Evolutionary conservation across 345 rosid genomes (phyloP).

Genomic region (Eucalyptus pauciflora): DNA sequence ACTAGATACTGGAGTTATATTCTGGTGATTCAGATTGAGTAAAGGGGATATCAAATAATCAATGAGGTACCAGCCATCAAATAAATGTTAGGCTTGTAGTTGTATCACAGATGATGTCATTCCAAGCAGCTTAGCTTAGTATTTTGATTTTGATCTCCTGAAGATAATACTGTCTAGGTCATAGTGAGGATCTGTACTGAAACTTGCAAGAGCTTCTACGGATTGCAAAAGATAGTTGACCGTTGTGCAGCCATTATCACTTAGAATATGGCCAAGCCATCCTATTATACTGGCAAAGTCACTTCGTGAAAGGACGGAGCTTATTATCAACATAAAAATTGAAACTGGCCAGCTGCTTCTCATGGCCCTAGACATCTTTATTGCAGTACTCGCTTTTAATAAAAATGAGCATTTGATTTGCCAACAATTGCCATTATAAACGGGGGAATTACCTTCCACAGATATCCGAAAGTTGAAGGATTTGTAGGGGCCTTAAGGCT

Average conservation of each 20-base stretch:
- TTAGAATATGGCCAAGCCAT: neutral
- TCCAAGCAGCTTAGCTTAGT: neutral
- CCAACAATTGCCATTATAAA: neutral
- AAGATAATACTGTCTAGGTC: neutral
- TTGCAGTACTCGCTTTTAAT: neutral
- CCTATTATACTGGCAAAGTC: neutral
- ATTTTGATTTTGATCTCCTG: neutral
- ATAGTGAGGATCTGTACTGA: neutral
- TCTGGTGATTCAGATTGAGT: neutral
- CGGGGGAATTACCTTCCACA: neutral
- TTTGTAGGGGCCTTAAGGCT: neutral
- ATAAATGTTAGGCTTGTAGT: neutral
- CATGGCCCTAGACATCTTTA: neutral
- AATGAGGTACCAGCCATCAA: neutral
- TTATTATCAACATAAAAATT: neutral
- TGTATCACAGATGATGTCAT: neutral
- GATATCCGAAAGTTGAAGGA: neutral
- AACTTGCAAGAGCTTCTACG: neutral
- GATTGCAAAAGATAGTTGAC: neutral
- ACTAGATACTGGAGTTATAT: neutral
- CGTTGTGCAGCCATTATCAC: neutral
- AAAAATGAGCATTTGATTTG: neutral
- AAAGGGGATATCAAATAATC: neutral
- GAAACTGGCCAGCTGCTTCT: neutral
- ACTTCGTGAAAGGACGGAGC: neutral